These are phyloP conservation scores for Hibiscus trionum DNA, from an alignment of 345 rosid species.

Conservation along the genomic window DNA sequence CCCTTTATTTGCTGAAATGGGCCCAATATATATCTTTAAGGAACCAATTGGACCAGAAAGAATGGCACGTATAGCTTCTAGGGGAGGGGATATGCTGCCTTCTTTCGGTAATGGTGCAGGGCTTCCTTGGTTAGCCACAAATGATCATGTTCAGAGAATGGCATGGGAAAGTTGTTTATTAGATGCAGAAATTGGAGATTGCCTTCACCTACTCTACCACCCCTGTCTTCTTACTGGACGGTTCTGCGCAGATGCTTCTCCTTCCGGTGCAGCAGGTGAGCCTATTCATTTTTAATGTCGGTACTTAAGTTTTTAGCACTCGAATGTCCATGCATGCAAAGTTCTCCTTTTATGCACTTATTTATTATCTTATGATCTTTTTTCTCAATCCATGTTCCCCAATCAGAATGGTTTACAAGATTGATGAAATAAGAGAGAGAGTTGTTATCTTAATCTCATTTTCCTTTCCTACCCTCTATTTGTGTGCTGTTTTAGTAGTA, in stretches of 20 bases:
- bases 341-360: neutral
- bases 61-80: conserved; percentile 83
- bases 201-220: conserved; percentile 81
- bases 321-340: too few species aligned
- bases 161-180: conserved; percentile 77
- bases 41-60: conserved; percentile 88
- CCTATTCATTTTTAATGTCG: conserved; percentile 4
- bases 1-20: conserved; percentile 99
- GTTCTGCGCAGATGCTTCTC: conserved; percentile 96
- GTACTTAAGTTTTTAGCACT: neutral
- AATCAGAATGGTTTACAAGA: neutral
- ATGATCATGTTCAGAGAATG: conserved; percentile 43
- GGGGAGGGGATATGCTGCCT: conserved; percentile 94
- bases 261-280: conserved; percentile 84
- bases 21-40: conserved; percentile 88
- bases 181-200: conserved; percentile 90
- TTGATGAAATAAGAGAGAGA: neutral
- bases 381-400: neutral
- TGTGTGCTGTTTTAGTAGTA: neutral
- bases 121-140: conserved; percentile 88
- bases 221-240: conserved; percentile 84
- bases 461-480: neutral
- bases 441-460: neutral
- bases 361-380: neutral
- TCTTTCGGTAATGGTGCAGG: conserved; percentile 91